These are phyloP conservation scores for Fraxinus latifolia DNA, from an alignment of 305 asterid genomes.

Conservation along the genomic window DNA sequence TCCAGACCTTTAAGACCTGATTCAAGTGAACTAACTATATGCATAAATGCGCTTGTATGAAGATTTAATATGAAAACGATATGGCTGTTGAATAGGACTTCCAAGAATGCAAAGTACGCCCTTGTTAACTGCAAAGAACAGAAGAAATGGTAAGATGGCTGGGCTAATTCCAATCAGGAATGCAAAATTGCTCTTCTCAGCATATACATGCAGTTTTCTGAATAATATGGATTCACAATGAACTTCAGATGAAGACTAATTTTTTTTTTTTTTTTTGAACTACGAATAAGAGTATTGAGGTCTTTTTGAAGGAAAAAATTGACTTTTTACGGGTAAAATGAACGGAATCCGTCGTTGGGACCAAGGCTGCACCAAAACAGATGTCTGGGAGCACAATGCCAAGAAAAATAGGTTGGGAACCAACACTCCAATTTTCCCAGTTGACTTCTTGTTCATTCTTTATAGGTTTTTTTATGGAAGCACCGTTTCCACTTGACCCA, in stretches of 20 bases:
- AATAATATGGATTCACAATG: not conserved
- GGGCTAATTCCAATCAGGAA: conserved; percentile 16
- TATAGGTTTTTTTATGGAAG: not conserved
- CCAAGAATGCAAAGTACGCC: conserved; percentile 89
- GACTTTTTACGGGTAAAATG: not conserved
- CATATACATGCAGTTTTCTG: not conserved
- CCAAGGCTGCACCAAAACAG: not conserved
- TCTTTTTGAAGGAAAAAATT: not conserved
- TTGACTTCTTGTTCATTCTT: not conserved
- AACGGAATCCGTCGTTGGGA: not conserved
- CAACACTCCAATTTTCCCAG: not conserved
- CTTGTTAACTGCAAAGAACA: conserved; percentile 67
- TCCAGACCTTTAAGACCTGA: conserved; percentile 94
- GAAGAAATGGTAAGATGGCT: conserved; percentile 25
- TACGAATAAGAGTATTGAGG: not conserved
- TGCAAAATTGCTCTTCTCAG: not conserved
- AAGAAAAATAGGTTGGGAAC: not conserved
- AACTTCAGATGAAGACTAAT: not conserved
- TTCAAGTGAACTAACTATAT: conserved; percentile 87
- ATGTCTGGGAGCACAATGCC: not conserved
- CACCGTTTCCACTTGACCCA: conserved; percentile 5
- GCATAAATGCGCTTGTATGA: conserved; percentile 76
- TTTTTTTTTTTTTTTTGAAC: not conserved
- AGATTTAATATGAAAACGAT: conserved; percentile 66
- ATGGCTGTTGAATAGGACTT: conserved; percentile 83